Evolutionary conservation across 495 filamentous ascomycete species (phyloP).

Genomic region (Astrothelium subdiscretum): DNA sequence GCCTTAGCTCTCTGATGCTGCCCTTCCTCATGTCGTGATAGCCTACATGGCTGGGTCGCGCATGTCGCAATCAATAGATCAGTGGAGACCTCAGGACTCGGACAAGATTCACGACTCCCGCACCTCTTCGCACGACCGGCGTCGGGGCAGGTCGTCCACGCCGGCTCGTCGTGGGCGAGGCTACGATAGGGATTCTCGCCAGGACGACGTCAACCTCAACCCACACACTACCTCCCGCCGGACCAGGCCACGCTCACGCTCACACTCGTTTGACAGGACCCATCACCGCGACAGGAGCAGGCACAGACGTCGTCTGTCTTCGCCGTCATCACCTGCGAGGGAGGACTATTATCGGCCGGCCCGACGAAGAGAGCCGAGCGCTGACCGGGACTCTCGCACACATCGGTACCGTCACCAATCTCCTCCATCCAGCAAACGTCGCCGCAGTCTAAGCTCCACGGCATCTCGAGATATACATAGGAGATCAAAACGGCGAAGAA

Average conservation of each 20-base stretch:
- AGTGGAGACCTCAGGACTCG: conserved; percentile 25
- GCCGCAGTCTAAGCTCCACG: conserved; percentile 20
- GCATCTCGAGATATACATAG: conserved; percentile 13
- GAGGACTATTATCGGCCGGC: conserved; percentile 18
- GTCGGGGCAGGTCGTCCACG: conserved; percentile 11
- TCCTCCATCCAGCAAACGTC: conserved; percentile 23
- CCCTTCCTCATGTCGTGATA: conserved; percentile 19
- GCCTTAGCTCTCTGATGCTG: conserved; percentile 16
- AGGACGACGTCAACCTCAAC: conserved; percentile 14
- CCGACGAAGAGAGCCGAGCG: conserved; percentile 19
- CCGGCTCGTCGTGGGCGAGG: conserved; percentile 19
- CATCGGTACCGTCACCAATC: conserved; percentile 11
- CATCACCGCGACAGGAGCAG: conserved; percentile 4
- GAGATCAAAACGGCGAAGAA: conserved; percentile 17
- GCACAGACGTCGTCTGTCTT: background rate
- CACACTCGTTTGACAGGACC: conserved; percentile 13
- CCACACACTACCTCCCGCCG: conserved; percentile 10
- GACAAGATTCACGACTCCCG: conserved; percentile 8
- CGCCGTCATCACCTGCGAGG: background rate
- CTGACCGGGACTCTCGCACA: conserved; percentile 19
- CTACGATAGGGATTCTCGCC: conserved; percentile 14
- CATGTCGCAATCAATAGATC: conserved; percentile 21
- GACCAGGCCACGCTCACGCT: conserved; percentile 9
- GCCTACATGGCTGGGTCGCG: conserved; percentile 27
- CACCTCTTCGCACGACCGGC: conserved; percentile 10